Base-by-base conservation (phyloP, 805 yeast genomes). In the Candida pseudofarinosa region DNA sequence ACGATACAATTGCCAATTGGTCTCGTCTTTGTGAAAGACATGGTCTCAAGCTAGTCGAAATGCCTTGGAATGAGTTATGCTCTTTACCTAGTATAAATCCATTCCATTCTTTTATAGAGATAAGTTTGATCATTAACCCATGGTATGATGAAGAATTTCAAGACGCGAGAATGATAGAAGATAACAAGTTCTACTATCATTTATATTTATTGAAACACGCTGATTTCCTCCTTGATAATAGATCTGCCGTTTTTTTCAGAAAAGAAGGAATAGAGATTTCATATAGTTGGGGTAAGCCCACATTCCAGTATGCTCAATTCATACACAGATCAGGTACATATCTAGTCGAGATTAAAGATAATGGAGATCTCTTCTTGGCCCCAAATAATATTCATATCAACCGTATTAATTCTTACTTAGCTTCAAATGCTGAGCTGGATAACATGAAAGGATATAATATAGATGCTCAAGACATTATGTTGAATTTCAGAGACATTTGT, bases 221-320 rank as follows among this genome's bases (percentile, higher is more conserved):
- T 14, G 96, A 88, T 2, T 93, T 89, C 59, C 69, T 88, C 44
- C 68, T 89, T 44, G 99, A 93, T 56, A 84, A 85, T 54, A 69
- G 95, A 42, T 83, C 95, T 1, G 79, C 93, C 0, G 63, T 73
- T 15, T 81, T 81, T 50, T 75, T 86, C 60, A 60, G 55, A 57
- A 71, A 72, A 38, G 75, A 70, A 35, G 58, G 66, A 35, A 78
- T 86, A 52, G 89, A 87, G 36, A 82, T 90, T 16, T 58, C 71
- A 14, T 91, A 89, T 60, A 85, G 96, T 15, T 91, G 98, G 98
- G 98, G 98, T 2, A 77, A 73, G 44, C 95, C 96, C 1, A 71
- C 69, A 28, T 89, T 86, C 67, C 79, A 82, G 54, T 85, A 79
- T 60, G 88, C 88, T 1, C 99, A 93, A 62, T 95, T 85, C 57